Base-by-base conservation (phyloP, 139 green algal species). In the Trebouxia sp. region DNA sequence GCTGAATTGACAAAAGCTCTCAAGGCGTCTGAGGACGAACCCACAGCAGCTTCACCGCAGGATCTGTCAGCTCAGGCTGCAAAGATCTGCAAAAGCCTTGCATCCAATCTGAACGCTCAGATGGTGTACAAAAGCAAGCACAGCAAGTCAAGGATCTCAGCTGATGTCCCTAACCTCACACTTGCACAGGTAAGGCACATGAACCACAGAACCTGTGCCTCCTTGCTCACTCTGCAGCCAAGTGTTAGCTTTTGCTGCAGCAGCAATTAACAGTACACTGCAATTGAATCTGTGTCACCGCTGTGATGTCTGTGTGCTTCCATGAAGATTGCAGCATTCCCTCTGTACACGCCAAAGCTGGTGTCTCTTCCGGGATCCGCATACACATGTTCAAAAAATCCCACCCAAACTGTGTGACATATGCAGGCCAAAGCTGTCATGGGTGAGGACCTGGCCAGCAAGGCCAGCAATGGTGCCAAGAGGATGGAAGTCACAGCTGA, bases 401-500 rank as follows among this genome's bases (percentile, higher is more conserved):
- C n/a, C n/a, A n/a, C n/a, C n/a, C n/a, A n/a, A n/a, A n/a, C n/a
- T n/a, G n/a, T n/a, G n/a, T n/a, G n/a, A n/a, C n/a, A 35, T 65
- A 22, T 74, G 32, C 38, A 76, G 66, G 66, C 30, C 37, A 76
- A 53, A 32, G 39, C 66, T 38, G 39, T 76, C 22, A 14, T 76
- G 6, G 66, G 66, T 8, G 22, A 32, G 2, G 20, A 28, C 37
- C 66, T 76, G 5, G 35, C 7, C 22, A 35, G 22, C 38, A 35
- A 30, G 37, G 66, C 66, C 17, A 76, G 39, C 38, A 76, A 76
- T 76, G 66, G 66, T 30, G 38, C 66, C 37, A 76, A 76, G 66
- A 76, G 37, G 66, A 28, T 76, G 35, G 66, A 76, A 8, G 37
- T 76, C 66, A 76, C 35, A 32, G 66, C 66, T 32, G 39, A 32